Evolutionary conservation across 2,329 filamentous ascomycete genomes (phyloP).

Genomic region (Aspergillus japonicus): DNA sequence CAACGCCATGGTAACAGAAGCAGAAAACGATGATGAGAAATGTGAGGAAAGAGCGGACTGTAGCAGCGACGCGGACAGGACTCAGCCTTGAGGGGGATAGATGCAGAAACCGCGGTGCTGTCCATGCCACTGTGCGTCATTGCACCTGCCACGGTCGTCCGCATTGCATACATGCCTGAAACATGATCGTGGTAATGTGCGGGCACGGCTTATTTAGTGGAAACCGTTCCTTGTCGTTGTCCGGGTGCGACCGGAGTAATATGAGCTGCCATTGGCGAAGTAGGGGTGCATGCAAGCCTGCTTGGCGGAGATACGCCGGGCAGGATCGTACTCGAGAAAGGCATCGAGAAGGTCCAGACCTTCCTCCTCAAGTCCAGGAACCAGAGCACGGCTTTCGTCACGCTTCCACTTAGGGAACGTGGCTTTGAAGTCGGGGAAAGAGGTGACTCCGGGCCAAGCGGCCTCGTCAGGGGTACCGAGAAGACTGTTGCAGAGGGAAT

Average conservation of each 20-base stretch:
- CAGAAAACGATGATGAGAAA: constrained; percentile 20
- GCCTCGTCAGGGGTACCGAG: constrained; percentile 81
- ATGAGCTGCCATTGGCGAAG: constrained; percentile 59
- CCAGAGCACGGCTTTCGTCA: constrained; percentile 64
- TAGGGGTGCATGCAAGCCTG: constrained; percentile 82
- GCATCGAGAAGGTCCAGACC: constrained; percentile 54
- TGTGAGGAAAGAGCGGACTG: constrained; percentile 13
- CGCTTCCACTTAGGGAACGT: constrained; percentile 90
- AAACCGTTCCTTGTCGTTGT: constrained; percentile 30
- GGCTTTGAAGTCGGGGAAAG: constrained; percentile 88
- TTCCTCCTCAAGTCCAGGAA: constrained; percentile 68
- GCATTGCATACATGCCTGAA: constrained; percentile 22
- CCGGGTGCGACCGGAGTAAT: constrained; percentile 47
- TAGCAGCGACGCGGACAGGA: constrained; percentile 4
- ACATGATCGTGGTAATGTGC: constrained; percentile 12
- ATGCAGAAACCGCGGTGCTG: neutral
- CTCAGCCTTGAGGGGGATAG: neutral
- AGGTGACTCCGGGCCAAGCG: constrained; percentile 88
- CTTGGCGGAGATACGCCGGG: constrained; percentile 83
- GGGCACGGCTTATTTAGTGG: constrained; percentile 33
- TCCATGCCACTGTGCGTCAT: constrained; percentile 1
- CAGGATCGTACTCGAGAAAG: constrained; percentile 84
- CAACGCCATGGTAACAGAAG: constrained; percentile 26
- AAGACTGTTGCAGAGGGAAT: constrained; percentile 49
- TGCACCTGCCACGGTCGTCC: constrained; percentile 12